Conservation (phyloP, 768 basidiomycete species). For the Lactarius tabidus region DNA sequence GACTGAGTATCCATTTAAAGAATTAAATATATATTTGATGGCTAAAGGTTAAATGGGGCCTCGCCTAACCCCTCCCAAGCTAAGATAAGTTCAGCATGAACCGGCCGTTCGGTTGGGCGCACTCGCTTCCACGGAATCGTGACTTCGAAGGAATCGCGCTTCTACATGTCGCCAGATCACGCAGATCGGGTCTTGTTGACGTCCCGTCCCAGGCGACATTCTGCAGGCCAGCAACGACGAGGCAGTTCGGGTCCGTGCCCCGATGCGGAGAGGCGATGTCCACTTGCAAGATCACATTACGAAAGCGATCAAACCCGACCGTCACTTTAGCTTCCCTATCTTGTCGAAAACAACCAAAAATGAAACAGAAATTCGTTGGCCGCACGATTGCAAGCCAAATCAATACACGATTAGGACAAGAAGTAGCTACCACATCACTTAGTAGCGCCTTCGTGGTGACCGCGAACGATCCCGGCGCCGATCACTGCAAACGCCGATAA, state of each 20-base stretch:
- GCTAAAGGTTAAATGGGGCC: constrained; percentile 20
- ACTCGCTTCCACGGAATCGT: constrained; percentile 4
- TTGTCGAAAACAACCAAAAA: neutral
- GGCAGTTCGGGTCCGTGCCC: neutral
- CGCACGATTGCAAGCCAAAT: neutral
- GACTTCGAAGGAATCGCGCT: constrained; percentile 4
- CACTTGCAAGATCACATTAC: neutral
- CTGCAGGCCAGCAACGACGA: constrained; percentile 8
- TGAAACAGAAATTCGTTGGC: neutral
- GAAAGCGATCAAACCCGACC: neutral
- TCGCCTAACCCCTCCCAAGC: constrained; percentile 10
- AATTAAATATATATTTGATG: constrained; percentile 9
- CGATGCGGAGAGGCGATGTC: neutral
- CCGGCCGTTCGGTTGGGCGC: neutral
- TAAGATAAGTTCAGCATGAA: neutral
- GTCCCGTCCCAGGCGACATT: constrained; percentile 1
- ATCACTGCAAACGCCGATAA: constrained; percentile 15
- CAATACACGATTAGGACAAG: neutral
- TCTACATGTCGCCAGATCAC: constrained; percentile 1
- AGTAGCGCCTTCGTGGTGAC: constrained; percentile 26
- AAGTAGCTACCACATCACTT: neutral
- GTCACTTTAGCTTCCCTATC: neutral
- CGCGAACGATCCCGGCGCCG: constrained; percentile 25
- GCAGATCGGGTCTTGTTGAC: constrained; percentile 15
- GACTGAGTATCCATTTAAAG: neutral